Base-by-base conservation (phyloP, 495 filamentous ascomycete genomes). In the Hypoxylon crocopeplum region DNA sequence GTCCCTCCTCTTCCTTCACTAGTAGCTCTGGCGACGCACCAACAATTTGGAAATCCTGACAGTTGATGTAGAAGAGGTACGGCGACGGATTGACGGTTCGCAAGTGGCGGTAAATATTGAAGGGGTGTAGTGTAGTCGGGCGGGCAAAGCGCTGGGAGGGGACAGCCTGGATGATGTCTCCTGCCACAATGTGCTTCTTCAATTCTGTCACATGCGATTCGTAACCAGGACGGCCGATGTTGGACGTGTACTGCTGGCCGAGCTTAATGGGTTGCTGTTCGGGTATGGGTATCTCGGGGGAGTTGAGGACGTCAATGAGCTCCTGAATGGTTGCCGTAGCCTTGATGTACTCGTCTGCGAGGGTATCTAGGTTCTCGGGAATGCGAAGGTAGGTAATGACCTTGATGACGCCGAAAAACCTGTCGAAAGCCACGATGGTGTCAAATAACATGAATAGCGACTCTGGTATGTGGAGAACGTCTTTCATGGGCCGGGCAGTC, bases 401-500 rank as follows among this genome's bases (percentile, higher is more conserved):
- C 70, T 95, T 96, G 73, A 96, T 86, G 25, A 88, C 82, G 59
- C 92, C 89, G 80, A 85, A 96, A 74, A 97, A 97, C 69, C 96
- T 88, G 70, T 98, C 94, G 61, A 98, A 93, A 19, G 93, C 92
- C 17, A 98, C 81, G 37, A 98, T 88, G 40, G 94, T 98, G 68
- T 98, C 91, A 76, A 90, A 98, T 17, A 98, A 81, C 94, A 98
- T 98, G 75, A 98, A 98, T 1, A 98, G 77, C 11, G 90, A 90
- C 76, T 98, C 94, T 1, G 94, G 94, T 15, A 96, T 88, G 36
- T 87, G 76, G 13, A 98, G 81, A 2, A 93, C 78, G 75, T 98
- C 94, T 73, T 93, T 89, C 78, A 97, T 85, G 2, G 87, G 83
- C 34, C 93, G 84, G 13, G 84, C 86, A 1, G 94, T 97, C 78